phyloP scores from a whole-genome alignment of 1,284 basidiomycete genomes.

The Agaricales sp. region DNA sequence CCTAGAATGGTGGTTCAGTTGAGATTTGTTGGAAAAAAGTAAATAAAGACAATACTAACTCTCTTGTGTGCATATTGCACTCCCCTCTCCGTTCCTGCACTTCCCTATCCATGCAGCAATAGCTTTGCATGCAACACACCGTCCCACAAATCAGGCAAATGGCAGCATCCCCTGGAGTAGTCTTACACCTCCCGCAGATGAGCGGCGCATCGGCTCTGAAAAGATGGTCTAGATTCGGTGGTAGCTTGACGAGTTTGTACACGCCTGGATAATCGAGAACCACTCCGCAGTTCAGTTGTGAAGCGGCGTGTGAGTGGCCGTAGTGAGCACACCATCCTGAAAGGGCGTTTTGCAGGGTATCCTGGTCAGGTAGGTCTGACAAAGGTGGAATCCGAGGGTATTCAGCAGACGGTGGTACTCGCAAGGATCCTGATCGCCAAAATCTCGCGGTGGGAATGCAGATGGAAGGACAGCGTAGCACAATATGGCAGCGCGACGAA shows the following conservation, averaged over 20 bases:
- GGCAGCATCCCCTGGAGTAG: constrained; percentile 78
- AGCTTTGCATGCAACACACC: constrained; percentile 84
- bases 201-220: constrained; percentile 64
- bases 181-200: constrained; percentile 71
- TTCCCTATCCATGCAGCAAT: constrained; percentile 81
- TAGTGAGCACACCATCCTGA: constrained; percentile 81
- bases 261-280: constrained; percentile 76
- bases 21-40: constrained; percentile 5
- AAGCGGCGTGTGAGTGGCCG: constrained; percentile 61
- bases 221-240: constrained; percentile 74
- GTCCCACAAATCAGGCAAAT: constrained; percentile 90
- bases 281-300: constrained; percentile 65
- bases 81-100: constrained; percentile 55
- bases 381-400: constrained; percentile 74
- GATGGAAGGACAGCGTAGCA: constrained; percentile 67
- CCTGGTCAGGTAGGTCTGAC: constrained; percentile 66
- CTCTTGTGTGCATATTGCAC: constrained; percentile 92
- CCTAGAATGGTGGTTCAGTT: constrained; percentile 29
- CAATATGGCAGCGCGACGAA: constrained; percentile 85
- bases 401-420: constrained; percentile 79
- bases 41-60: constrained; percentile 45
- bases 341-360: constrained; percentile 73
- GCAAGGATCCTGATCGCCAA: constrained; percentile 27
- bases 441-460: constrained; percentile 41
- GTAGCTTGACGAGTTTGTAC: constrained; percentile 81